These are phyloP conservation scores for Populus deltoides DNA, from an alignment of 345 rosid genomes.

Conservation along the genomic window DNA sequence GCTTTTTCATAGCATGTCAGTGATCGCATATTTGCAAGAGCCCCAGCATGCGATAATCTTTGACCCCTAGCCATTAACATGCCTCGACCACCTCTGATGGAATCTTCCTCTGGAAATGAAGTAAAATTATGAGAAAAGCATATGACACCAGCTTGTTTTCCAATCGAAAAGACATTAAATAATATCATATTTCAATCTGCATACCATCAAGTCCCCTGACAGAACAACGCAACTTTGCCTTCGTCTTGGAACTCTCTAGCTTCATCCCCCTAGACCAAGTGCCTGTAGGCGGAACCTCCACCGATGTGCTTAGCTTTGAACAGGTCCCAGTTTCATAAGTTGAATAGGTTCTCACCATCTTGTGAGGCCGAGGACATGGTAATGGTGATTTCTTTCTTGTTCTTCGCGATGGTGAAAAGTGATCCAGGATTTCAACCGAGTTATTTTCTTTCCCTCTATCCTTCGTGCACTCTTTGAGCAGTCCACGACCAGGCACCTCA, in stretches of 20 bases:
- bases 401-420: neutral
- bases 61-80: too few species aligned
- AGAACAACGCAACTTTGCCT: neutral
- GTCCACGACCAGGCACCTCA: neutral
- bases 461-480: neutral
- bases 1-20: neutral
- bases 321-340: neutral
- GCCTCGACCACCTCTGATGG: neutral
- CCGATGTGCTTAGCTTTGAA: neutral
- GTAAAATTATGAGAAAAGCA: neutral
- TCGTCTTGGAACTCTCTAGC: neutral
- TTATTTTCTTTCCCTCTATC: neutral
- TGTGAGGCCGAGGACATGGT: constrained; percentile 6
- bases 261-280: neutral
- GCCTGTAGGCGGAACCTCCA: neutral
- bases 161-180: too few species aligned
- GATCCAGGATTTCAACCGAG: neutral
- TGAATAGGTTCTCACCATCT: neutral
- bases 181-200: neutral
- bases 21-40: neutral
- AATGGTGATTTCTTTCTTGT: neutral
- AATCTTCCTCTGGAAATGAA: neutral
- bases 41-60: too few species aligned
- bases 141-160: neutral
- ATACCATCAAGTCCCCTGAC: neutral